Percentiles rank a stretch among this genome's conserved stretches.
Evolutionary conservation across 179 eudicot species (phyloP).

Genomic region (Carnegiea gigantea): DNA sequence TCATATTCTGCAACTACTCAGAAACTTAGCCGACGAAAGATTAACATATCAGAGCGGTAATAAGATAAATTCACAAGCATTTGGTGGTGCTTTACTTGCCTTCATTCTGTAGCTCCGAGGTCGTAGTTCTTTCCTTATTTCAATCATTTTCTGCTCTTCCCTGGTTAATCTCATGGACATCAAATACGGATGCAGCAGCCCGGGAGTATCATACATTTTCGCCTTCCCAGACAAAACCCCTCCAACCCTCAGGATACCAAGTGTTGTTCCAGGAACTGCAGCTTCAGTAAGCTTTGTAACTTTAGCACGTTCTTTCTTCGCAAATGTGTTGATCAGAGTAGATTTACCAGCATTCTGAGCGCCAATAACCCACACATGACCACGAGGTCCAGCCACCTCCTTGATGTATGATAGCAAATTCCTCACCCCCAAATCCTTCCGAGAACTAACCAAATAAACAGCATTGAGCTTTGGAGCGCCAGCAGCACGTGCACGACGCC

Average conservation of each 20-base stretch:
- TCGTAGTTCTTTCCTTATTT: constrained; percentile 77
- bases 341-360: constrained; percentile 99
- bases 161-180: constrained; percentile 80
- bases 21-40: not conserved
- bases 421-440: constrained; percentile 90
- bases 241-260: constrained; percentile 88
- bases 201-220: constrained; percentile 95
- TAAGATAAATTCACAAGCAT: constrained; percentile 10
- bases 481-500: constrained; percentile 78
- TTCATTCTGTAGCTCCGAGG: constrained; percentile 87
- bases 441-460: constrained; percentile 82
- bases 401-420: constrained; percentile 72
- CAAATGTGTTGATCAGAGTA: constrained; percentile 80
- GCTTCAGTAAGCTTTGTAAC: constrained; percentile 88
- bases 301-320: constrained; percentile 79
- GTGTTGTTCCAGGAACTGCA: constrained; percentile 94
- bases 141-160: constrained; percentile 95
- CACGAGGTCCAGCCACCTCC: constrained; percentile 90
- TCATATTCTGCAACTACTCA: not conserved
- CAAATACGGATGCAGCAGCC: constrained; percentile 82
- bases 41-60: not conserved
- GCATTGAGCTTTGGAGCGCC: constrained; percentile 93
- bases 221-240: constrained; percentile 93
- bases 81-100: constrained; percentile 45
- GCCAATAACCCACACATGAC: constrained; percentile 97